phyloP scores from a whole-genome alignment of 768 basidiomycete species.

The Podaxis carcinomalis region DNA sequence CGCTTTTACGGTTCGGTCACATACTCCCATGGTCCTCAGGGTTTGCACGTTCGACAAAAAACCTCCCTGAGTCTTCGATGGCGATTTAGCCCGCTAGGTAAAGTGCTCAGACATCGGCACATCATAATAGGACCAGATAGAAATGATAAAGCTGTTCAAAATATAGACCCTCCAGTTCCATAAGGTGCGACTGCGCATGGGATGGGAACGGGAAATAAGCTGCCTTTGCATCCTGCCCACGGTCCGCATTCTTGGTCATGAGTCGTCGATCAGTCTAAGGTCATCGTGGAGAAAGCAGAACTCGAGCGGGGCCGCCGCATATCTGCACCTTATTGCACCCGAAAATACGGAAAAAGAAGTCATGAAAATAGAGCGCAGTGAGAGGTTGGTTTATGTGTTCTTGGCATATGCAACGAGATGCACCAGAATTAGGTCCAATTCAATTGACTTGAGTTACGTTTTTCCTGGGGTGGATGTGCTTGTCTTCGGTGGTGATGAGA shows the following conservation, averaged over 20 bases:
- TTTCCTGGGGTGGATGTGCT: neutral
- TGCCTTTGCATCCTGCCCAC: neutral
- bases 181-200: neutral
- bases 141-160: neutral
- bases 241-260: conserved; percentile 7
- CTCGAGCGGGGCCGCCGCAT: conserved; percentile 2
- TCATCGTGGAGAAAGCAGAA: neutral
- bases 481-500: conserved; percentile 2
- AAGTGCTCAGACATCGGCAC: neutral
- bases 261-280: conserved; percentile 1
- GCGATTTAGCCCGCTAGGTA: neutral
- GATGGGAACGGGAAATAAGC: neutral
- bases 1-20: neutral
- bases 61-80: neutral
- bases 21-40: neutral
- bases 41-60: neutral
- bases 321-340: conserved; percentile 10
- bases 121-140: neutral
- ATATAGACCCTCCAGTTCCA: neutral
- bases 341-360: conserved; percentile 10
- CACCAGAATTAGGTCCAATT: conserved; percentile 4
- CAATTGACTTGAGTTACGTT: conserved; percentile 8
- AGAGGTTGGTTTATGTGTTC: neutral
- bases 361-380: conserved; percentile 2
- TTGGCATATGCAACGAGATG: conserved; percentile 9